phyloP scores from a whole-genome alignment of 805 yeast genomes.

The Candida coquimbonensis region DNA sequence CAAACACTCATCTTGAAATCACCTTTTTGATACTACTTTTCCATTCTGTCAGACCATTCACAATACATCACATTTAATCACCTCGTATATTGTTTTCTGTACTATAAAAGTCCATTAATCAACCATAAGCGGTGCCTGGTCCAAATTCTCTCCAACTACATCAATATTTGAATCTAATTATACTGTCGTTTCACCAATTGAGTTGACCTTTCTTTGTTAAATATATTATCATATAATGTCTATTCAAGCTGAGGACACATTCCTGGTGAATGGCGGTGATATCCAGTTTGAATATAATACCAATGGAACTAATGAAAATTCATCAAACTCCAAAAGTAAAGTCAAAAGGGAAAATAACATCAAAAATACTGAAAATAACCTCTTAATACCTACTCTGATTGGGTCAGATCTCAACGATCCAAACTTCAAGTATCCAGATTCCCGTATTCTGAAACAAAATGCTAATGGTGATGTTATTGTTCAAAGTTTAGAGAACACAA shows the following conservation, averaged over 20 bases:
- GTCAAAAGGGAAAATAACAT: conserved; percentile 20
- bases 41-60: too few relatives aligned
- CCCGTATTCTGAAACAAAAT: conserved; percentile 63
- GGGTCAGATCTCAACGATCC: conserved; percentile 39
- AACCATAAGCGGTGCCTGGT: too few relatives aligned
- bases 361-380: conserved; percentile 26
- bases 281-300: conserved; percentile 26
- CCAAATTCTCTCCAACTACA: not conserved
- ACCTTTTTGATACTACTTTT: too few relatives aligned
- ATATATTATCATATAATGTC: not conserved
- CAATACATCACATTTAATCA: too few relatives aligned
- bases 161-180: not conserved
- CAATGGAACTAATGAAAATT: not conserved
- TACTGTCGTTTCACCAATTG: too few relatives aligned
- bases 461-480: conserved; percentile 75
- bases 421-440: conserved; percentile 60
- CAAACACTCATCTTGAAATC: too few relatives aligned
- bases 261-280: conserved; percentile 23
- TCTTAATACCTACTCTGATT: conserved; percentile 11
- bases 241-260: conserved; percentile 1
- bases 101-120: too few relatives aligned
- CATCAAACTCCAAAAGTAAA: not conserved
- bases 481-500: conserved; percentile 29
- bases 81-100: too few relatives aligned
- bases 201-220: not conserved